Percentiles rank a stretch among this genome's conserved stretches.
These are phyloP conservation scores for Magnolia sinica DNA, from an alignment of 164 flowering plant genomes.

Conservation along the genomic window DNA sequence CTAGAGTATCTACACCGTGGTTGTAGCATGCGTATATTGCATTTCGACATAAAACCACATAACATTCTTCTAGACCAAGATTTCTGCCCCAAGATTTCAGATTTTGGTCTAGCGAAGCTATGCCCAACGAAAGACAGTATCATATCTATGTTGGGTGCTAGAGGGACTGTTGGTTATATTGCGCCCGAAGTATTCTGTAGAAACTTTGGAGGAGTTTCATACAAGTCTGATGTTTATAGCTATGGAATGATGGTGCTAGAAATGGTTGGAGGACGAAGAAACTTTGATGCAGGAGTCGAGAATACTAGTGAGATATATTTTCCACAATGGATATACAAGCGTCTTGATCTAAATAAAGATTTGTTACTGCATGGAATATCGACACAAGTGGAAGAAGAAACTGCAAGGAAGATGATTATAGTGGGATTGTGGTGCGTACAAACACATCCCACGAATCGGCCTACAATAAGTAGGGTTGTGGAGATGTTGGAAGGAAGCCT, in stretches of 20 bases:
- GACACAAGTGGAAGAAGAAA: not conserved
- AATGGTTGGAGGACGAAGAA: slow-evolving; percentile 12
- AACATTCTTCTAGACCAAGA: slow-evolving; percentile 10
- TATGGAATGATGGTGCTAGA: slow-evolving; percentile 19
- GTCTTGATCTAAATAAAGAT: not conserved
- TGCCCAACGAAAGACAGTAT: not conserved
- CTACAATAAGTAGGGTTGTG: not conserved
- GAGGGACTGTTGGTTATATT: slow-evolving; percentile 9
- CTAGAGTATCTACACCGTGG: slow-evolving; percentile 12
- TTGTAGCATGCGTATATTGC: slow-evolving; percentile 11
- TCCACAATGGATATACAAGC: slow-evolving; percentile 9
- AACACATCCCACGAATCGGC: not conserved
- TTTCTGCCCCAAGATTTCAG: slow-evolving; percentile 13
- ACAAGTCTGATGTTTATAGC: slow-evolving; percentile 15
- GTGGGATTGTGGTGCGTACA: slow-evolving; percentile 16
- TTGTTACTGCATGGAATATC: not conserved
- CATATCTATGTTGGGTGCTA: not conserved
- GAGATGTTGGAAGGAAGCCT: slow-evolving; percentile 5
- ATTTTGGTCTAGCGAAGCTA: slow-evolving; percentile 14
- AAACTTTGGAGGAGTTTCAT: slow-evolving; percentile 8
- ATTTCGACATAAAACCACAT: slow-evolving; percentile 17
- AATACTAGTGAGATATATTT: slow-evolving; percentile 1
- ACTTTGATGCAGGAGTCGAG: not conserved
- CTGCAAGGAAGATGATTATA: not conserved
- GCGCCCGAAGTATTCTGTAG: slow-evolving; percentile 12